Conservation (phyloP, 805 yeast genomes). For the Lipomyces yamadae region DNA sequence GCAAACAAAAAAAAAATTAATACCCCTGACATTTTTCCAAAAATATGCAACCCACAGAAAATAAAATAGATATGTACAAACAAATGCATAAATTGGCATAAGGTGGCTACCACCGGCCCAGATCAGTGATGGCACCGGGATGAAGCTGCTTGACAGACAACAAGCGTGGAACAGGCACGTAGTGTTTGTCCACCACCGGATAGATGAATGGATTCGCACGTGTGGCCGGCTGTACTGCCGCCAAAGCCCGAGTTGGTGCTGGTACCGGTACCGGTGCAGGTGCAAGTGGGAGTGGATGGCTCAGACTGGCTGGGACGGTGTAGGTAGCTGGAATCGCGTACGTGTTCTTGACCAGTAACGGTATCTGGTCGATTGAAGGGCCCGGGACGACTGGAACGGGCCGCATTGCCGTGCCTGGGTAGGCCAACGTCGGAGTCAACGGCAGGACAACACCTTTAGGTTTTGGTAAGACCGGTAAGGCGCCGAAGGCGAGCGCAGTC, state of each 20-base stretch:
- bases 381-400: not conserved
- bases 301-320: not conserved
- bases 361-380: not conserved
- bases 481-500: not conserved
- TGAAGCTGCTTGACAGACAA: conserved; percentile 11
- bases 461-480: not conserved
- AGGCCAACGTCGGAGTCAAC: not conserved
- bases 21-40: too few species aligned
- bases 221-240: not conserved
- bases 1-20: too few species aligned
- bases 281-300: not conserved
- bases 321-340: not conserved
- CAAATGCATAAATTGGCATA: not conserved
- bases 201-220: conserved; percentile 25
- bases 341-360: conserved; percentile 5
- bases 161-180: conserved; percentile 20
- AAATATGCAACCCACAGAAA: not conserved
- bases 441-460: not conserved
- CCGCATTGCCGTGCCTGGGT: not conserved
- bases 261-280: not conserved
- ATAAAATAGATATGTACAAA: not conserved
- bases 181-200: conserved; percentile 29
- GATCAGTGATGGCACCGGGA: not conserved
- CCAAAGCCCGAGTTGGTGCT: not conserved
- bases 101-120: not conserved